Evolutionary conservation across 2,329 filamentous ascomycete genomes (phyloP), one percentile per base, ranked within the genome.

Genomic region (Westerdykella ornata): DNA sequence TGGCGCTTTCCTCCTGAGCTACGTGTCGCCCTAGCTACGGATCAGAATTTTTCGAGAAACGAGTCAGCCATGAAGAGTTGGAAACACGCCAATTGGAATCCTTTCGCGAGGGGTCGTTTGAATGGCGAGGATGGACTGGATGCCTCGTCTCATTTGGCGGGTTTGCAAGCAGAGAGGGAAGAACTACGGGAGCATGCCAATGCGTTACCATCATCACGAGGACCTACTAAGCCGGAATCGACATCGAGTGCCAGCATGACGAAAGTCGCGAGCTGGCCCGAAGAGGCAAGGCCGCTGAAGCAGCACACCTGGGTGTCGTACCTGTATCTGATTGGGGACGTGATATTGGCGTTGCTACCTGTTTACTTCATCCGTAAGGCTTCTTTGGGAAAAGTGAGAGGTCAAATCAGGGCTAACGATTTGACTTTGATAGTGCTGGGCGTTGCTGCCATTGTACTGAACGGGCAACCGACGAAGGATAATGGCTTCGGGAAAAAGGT

Each of bases 351-450:
- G 0, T 5, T 61, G 2, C 20, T 59, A 9, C 64, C 64, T 0
- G 14, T 66, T 2, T 63, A 58, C 32, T 67, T 66, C 39, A 59
- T 67, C 5, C 32, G 62, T 62, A 48, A 34, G 60, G 52, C 17
- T 2, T 29, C 15, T 13, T 17, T 6, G n/a, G n/a, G 30, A 33
- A n/a, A n/a, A 32, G 13, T 33, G 5, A 3, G 8, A 13, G 30
- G 16, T 2, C 4, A 13, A 16, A 11, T 4, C 12, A 26, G 19
- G 12, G 12, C 30, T 33, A n/a, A 33, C 16, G 11, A 5, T 12
- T 43, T 19, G 41, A n/a, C n/a, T 13, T 11, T 19, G 3, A 3
- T n/a, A 65, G 60, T 61, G 1, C 49, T 65, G 8, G 60, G 46
- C 6, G 38, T 56, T 18, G 55, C 59, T 1, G 54, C 42, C 0